Base-by-base conservation (phyloP, 2,329 filamentous ascomycete species). In the Ampelomyces quisqualis region DNA sequence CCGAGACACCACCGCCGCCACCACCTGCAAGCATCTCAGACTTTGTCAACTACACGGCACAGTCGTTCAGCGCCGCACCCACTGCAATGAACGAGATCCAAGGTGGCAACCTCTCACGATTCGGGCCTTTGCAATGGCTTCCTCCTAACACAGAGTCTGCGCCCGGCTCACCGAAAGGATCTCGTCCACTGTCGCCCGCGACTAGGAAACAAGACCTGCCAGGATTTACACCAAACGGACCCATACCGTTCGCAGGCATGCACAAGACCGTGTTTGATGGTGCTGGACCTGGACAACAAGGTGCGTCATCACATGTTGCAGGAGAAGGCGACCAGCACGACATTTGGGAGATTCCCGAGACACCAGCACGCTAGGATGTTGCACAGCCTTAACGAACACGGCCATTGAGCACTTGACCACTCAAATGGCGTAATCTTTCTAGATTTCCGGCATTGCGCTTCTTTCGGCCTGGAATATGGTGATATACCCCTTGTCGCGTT, bases 301-400 rank as follows among this genome's bases (percentile, higher is more conserved):
- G 21, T 40, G 23, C 34, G 11, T 31, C 38, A 10, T 30, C 33
- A 9, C 27, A 2, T 15, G 23, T 36, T 11, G 47, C 47, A 39
- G 27, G 30, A 8, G 49, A 42, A 20, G 48, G 41, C 9, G 43
- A 41, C 14, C 37, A 41, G 9, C 43, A 45, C 26, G 58, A 68
- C 38, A 60, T 74, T n/a, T 75, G 72, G 70, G 73, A 73, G 34
- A 65, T 74, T 22, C 73, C 71, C 3, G 70, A 73, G 18, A 74
- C 73, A 19, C 71, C 74, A 27, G 51, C 52, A 29, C 56, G 41
- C 14, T 64, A 55, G 28, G n/a, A 11, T 7, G 4, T 6, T 32
- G 13, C 26, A 23, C 28, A 26, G 7, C 17, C 23, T 23, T 29
- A 9, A 20, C 14, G n/a, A n/a, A n/a, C n/a, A n/a, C n/a, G 15